These are phyloP conservation scores for Avena sativa DNA, from an alignment of 176 grass and related monocot genomes.

Conservation along the genomic window DNA sequence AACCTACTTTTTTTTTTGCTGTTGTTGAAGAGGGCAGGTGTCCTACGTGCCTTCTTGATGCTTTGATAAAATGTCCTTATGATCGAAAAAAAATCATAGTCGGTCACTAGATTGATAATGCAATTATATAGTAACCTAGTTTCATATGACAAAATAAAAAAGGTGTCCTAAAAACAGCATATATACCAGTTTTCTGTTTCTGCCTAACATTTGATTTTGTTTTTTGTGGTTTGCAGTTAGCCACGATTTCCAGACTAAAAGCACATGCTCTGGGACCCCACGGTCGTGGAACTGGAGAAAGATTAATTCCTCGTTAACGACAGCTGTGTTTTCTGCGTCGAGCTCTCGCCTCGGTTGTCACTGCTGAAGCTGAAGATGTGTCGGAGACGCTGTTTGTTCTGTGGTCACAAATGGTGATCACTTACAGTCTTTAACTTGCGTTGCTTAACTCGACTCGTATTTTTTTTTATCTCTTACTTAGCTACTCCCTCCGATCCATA, in stretches of 20 bases:
- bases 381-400: constrained; percentile 35
- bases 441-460: too few species aligned
- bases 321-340: constrained; percentile 14
- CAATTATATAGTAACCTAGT: not conserved
- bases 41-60: too few species aligned
- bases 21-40: too few species aligned
- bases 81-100: not conserved
- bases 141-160: not conserved
- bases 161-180: not conserved
- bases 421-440: too few species aligned
- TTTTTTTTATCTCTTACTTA: too few species aligned
- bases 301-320: constrained; percentile 41
- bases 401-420: too few species aligned
- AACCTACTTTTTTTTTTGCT: too few species aligned
- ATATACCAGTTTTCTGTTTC: not conserved
- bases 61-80: too few species aligned
- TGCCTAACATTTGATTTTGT: not conserved
- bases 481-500: too few species aligned
- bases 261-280: constrained; percentile 2
- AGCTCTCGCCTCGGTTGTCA: constrained; percentile 30
- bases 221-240: constrained; percentile 37
- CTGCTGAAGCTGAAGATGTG: not conserved
- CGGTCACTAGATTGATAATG: too few species aligned
- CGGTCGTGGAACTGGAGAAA: constrained; percentile 16
- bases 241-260: constrained; percentile 40